These are phyloP conservation scores for Aspergillus novofumigatus DNA, from an alignment of 2,329 filamentous ascomycete species.

Conservation along the genomic window DNA sequence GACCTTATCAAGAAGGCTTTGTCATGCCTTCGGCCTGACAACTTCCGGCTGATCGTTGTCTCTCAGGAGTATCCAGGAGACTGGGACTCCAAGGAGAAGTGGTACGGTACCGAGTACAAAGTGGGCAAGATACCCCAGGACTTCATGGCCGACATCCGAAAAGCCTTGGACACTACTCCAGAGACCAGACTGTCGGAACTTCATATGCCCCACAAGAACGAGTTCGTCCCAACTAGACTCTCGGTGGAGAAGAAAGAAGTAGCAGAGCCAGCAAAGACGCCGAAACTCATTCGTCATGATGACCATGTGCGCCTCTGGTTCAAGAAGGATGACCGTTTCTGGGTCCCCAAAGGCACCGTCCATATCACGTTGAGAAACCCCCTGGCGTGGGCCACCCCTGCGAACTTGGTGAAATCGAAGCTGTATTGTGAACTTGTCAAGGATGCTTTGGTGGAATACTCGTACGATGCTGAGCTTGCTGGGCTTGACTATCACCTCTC, in stretches of 20 bases:
- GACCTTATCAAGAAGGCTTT: constrained; percentile 71
- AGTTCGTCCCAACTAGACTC: constrained; percentile 89
- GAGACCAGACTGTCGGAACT: constrained; percentile 64
- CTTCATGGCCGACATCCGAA: constrained; percentile 66
- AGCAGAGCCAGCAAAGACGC: constrained; percentile 66
- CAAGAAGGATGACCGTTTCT: constrained; percentile 98
- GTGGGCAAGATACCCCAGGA: constrained; percentile 73
- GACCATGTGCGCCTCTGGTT: constrained; percentile 79
- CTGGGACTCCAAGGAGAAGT: constrained; percentile 87
- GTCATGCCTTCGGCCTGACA: constrained; percentile 74
- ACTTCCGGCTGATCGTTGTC: constrained; percentile 79
- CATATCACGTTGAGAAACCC: constrained; percentile 77
- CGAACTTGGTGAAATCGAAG: constrained; percentile 70
- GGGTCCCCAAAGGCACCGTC: constrained; percentile 92
- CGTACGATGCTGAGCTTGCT: constrained; percentile 91
- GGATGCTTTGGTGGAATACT: constrained; percentile 86
- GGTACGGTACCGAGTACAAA: constrained; percentile 96
- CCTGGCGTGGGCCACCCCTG: constrained; percentile 71
- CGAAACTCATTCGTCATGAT: constrained; percentile 82
- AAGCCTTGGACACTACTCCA: constrained; percentile 57
- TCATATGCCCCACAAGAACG: constrained; percentile 86
- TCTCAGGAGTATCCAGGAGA: constrained; percentile 78
- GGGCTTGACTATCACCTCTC: constrained; percentile 79
- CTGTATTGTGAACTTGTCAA: constrained; percentile 82
- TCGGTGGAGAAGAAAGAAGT: constrained; percentile 94